phyloP scores from a whole-genome alignment of 2,329 filamentous ascomycete species.

The Microdochium bolleyi region DNA sequence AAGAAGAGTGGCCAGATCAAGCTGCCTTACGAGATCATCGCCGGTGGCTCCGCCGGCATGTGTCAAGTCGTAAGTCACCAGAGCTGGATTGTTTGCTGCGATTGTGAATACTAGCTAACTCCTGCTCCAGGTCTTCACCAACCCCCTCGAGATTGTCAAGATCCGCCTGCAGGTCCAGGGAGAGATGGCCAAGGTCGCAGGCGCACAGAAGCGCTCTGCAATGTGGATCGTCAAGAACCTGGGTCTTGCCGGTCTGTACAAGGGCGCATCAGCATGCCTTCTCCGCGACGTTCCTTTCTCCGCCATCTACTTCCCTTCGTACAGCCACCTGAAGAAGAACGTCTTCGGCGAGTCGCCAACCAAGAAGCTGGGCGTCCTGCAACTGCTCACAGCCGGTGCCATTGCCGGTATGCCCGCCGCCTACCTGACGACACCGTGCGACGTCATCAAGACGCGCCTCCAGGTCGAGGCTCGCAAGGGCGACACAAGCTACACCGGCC shows the following conservation, averaged over 20 bases:
- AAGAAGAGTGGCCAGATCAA: slow-evolving; percentile 66
- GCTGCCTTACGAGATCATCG: slow-evolving; percentile 65
- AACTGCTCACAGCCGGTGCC: slow-evolving; percentile 88
- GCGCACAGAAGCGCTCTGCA: slow-evolving; percentile 78
- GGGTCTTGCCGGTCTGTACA: slow-evolving; percentile 90
- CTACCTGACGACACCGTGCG: slow-evolving; percentile 94
- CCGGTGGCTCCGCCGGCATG: slow-evolving; percentile 81
- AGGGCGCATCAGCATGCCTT: slow-evolving; percentile 89
- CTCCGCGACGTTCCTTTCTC: slow-evolving; percentile 97
- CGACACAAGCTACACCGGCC: slow-evolving; percentile 76
- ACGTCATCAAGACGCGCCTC: slow-evolving; percentile 97
- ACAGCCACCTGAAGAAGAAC: slow-evolving; percentile 89
- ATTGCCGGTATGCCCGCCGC: slow-evolving; percentile 89
- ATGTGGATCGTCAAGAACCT: slow-evolving; percentile 98
- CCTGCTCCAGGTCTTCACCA: slow-evolving; percentile 72
- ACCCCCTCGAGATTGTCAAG: slow-evolving; percentile 98
- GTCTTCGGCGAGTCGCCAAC: slow-evolving; percentile 82
- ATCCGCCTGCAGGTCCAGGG: slow-evolving; percentile 97
- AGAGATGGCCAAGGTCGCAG: slow-evolving; percentile 81
- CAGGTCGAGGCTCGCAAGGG: slow-evolving; percentile 97
- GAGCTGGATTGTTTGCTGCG: slow-evolving; percentile 6
- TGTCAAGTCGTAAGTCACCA: slow-evolving; percentile 87
- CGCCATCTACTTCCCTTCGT: slow-evolving; percentile 97
- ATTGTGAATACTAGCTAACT: neutral
- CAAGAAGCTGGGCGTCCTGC: slow-evolving; percentile 82